These are phyloP conservation scores for Apiospora saccharicola DNA, from an alignment of 2,329 filamentous ascomycete genomes.

Conservation along the genomic window DNA sequence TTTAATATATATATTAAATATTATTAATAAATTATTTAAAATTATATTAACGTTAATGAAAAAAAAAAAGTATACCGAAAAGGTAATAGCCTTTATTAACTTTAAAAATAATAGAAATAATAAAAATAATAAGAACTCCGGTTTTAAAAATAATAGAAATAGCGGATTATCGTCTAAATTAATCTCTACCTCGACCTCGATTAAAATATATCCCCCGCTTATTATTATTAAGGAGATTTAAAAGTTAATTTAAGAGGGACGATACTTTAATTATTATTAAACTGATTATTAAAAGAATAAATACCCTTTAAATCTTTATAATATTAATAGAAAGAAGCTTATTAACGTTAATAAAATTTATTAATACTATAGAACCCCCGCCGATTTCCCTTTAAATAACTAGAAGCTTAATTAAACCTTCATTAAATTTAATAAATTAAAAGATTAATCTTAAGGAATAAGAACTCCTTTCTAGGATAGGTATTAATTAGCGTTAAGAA, in stretches of 20 bases:
- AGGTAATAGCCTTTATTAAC: too few relatives aligned
- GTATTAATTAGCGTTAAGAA: not conserved
- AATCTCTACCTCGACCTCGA: accelerated
- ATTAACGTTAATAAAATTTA: not conserved
- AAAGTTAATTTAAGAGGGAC: not conserved
- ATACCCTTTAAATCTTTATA: not conserved
- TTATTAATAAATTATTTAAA: too few relatives aligned
- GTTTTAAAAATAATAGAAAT: not conserved
- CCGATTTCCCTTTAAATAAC: too few relatives aligned
- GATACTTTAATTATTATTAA: constrained; percentile 3
- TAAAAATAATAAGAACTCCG: not conserved
- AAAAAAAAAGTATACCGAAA: too few relatives aligned
- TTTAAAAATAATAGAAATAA: too few relatives aligned
- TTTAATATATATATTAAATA: too few relatives aligned
- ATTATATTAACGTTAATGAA: too few relatives aligned
- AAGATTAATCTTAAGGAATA: not conserved
- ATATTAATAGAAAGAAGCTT: not conserved
- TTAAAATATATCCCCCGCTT: not conserved
- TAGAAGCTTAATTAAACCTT: too few relatives aligned
- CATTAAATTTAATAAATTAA: not conserved
- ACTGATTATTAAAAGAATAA: not conserved
- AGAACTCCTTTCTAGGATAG: not conserved
- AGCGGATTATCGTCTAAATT: not conserved
- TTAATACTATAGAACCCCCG: not conserved
- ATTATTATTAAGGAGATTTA: not conserved